A percentile compares a stretch with the other conserved stretches of the same genome.
phyloP scores from a whole-genome alignment of 1,284 basidiomycete genomes.

The Moniliophthora roreri region DNA sequence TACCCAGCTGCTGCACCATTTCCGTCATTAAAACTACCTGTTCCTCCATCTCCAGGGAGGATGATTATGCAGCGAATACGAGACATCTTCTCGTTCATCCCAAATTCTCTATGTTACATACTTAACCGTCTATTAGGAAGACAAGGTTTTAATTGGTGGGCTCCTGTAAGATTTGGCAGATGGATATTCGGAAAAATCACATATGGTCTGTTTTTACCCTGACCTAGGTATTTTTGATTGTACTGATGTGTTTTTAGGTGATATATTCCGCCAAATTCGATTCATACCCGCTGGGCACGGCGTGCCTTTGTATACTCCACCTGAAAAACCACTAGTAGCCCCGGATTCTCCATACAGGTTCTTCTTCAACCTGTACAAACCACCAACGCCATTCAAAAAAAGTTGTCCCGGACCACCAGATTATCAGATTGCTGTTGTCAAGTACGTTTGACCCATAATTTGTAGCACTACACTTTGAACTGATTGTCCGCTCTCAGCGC shows the following conservation, averaged over 20 bases:
- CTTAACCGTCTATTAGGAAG: constrained; percentile 26
- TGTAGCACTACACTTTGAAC: background rate
- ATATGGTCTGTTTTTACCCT: constrained; percentile 38
- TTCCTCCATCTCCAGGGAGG: constrained; percentile 7
- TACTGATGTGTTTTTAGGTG: constrained; percentile 31
- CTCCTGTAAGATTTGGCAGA: constrained; percentile 43
- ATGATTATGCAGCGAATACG: constrained; percentile 29
- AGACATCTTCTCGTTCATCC: constrained; percentile 32
- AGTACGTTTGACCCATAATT: constrained; percentile 50
- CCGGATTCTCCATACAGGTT: constrained; percentile 70
- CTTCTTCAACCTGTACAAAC: constrained; percentile 95
- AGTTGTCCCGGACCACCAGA: constrained; percentile 80
- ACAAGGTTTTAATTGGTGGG: constrained; percentile 58
- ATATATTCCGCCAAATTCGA: constrained; percentile 72
- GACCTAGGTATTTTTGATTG: background rate
- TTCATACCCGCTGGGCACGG: constrained; percentile 72
- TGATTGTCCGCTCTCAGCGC: constrained; percentile 44
- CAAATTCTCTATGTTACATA: constrained; percentile 23
- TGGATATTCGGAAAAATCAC: constrained; percentile 47
- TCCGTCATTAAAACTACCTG: constrained; percentile 8
- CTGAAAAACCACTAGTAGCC: constrained; percentile 12
- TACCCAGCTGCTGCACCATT: constrained; percentile 55
- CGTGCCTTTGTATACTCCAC: constrained; percentile 32
- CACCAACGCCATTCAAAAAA: constrained; percentile 80
- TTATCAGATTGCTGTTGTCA: constrained; percentile 83